Conservation (phyloP, 108 stramenopile species). For the Aureococcus anophagefferens region DNA sequence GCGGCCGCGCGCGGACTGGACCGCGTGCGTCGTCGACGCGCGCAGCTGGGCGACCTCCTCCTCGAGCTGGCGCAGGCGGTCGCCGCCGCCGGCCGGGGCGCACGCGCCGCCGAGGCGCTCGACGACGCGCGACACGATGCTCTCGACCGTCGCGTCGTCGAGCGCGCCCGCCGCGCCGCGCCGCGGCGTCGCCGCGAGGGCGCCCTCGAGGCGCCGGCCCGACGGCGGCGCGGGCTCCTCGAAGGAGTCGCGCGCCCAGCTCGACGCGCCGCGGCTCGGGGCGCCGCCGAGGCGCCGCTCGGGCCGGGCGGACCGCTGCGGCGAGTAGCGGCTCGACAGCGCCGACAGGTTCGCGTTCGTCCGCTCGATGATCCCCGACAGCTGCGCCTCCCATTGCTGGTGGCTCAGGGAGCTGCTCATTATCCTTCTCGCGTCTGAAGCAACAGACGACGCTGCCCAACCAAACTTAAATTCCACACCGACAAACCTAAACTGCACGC, state of each 20-base stretch:
- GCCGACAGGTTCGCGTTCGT: background rate
- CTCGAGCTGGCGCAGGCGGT: background rate
- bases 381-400: background rate
- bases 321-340: background rate
- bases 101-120: background rate
- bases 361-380: background rate
- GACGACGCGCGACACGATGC: background rate
- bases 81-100: background rate
- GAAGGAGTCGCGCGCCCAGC: background rate
- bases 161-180: background rate
- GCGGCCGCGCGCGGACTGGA: background rate
- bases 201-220: too few species aligned
- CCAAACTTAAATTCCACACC: too few species aligned
- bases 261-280: too few species aligned
- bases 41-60: background rate
- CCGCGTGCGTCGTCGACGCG: background rate
- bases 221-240: background rate
- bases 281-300: too few species aligned
- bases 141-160: background rate
- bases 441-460: too few species aligned
- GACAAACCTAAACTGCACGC: too few species aligned
- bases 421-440: too few species aligned
- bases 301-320: background rate
- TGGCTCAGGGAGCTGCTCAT: background rate
- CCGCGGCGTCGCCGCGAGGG: too few species aligned